Conservation (phyloP, 139 green algal species). For the Asterochloris sp. region DNA sequence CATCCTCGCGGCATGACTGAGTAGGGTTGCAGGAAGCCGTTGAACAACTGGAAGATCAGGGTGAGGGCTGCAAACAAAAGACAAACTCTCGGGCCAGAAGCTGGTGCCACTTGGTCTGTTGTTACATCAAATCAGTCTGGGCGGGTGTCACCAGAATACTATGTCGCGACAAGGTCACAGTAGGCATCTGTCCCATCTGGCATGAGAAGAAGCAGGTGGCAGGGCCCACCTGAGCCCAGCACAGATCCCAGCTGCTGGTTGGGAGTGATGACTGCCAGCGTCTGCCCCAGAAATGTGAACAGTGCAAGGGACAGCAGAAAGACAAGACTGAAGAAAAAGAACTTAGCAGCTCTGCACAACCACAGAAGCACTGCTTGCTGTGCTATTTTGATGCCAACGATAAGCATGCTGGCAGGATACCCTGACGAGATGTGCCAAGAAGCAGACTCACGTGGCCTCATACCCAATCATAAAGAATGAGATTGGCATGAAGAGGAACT, state of each 20-base stretch:
- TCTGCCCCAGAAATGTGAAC: constrained; percentile 30
- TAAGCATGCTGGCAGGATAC: background rate
- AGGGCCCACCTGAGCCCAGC: constrained; percentile 15
- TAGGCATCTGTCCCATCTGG: too few species aligned
- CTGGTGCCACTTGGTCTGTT: too few species aligned
- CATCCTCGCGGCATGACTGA: constrained; percentile 58
- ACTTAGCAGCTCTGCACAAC: background rate
- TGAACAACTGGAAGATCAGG: constrained; percentile 46
- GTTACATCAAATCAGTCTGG: too few species aligned
- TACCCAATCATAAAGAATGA: constrained; percentile 40
- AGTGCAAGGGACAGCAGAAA: constrained; percentile 20
- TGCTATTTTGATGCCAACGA: background rate
- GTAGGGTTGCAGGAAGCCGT: constrained; percentile 77
- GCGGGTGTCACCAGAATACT: too few species aligned
- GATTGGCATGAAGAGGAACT: constrained; percentile 16
- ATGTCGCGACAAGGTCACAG: too few species aligned
- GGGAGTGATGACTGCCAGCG: constrained; percentile 31
- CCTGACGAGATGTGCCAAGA: background rate
- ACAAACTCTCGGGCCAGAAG: background rate
- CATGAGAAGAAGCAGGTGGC: background rate
- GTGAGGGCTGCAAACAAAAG: background rate
- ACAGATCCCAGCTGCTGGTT: constrained; percentile 18
- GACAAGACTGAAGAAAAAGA: constrained; percentile 29
- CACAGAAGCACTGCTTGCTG: background rate
- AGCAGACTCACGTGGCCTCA: constrained; percentile 5